Percentiles rank a stretch among this genome's conserved stretches.
Evolutionary conservation across 352 stramenopile species (phyloP).

Genomic region (Phytophthora chlamydospora): DNA sequence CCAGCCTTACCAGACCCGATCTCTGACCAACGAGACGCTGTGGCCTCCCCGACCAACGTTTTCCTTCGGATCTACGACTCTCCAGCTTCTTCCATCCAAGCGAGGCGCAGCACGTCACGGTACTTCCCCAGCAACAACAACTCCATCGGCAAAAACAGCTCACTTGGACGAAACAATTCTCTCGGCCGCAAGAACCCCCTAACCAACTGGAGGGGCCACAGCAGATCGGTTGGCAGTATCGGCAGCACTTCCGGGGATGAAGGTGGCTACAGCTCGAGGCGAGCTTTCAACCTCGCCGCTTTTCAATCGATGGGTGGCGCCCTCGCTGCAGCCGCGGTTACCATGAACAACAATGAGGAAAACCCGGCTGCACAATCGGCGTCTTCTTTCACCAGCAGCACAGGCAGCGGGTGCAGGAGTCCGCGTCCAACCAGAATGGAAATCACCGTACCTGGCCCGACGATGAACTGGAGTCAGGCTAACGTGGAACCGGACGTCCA

Average conservation of each 20-base stretch:
- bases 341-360: conserved; percentile 16
- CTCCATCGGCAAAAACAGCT: conserved; percentile 21
- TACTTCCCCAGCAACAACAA: conserved; percentile 22
- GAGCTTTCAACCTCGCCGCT: conserved; percentile 60
- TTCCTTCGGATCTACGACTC: conserved; percentile 82
- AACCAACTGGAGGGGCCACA: conserved; percentile 18
- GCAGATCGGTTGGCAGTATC: conserved; percentile 24
- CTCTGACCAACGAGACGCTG: conserved; percentile 8
- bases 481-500: conserved; percentile 26
- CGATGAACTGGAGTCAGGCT: conserved; percentile 52
- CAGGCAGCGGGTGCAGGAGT: conserved; percentile 27
- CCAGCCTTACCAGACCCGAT: conserved; percentile 5
- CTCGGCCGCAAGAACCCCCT: conserved; percentile 21
- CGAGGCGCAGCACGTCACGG: conserved; percentile 4
- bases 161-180: conserved; percentile 25
- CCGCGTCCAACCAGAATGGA: conserved; percentile 31
- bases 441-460: conserved; percentile 18
- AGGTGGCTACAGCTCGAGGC: conserved; percentile 33
- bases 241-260: conserved; percentile 37
- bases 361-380: conserved; percentile 22
- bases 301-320: conserved; percentile 44
- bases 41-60: conserved; percentile 51
- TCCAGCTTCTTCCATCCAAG: conserved; percentile 34
- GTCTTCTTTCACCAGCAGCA: conserved; percentile 39
- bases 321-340: conserved; percentile 11